phyloP scores from a whole-genome alignment of 2,329 filamentous ascomycete species.

The Botryotinia narcissicola region DNA sequence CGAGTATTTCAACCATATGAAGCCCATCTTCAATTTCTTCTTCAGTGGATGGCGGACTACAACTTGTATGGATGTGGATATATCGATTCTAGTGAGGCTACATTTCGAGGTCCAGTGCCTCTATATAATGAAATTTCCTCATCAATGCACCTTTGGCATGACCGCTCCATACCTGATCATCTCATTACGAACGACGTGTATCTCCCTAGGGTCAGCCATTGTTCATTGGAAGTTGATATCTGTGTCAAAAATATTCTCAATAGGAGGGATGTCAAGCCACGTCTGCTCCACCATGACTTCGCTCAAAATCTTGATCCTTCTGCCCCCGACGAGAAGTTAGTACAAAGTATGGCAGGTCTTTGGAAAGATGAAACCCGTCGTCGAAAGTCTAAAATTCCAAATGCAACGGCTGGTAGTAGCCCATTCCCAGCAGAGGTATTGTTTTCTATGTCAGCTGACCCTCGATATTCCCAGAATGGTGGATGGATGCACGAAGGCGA shows the following conservation, averaged over 20 bases:
- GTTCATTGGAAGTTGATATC: slow-evolving; percentile 85
- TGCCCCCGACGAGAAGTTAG: slow-evolving; percentile 70
- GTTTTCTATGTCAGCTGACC: slow-evolving; percentile 84
- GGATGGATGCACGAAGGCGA: slow-evolving; percentile 94
- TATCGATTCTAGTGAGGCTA: slow-evolving; percentile 67
- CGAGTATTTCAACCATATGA: slow-evolving; percentile 87
- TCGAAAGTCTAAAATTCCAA: slow-evolving; percentile 68
- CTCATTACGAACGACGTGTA: slow-evolving; percentile 59
- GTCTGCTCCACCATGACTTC: slow-evolving; percentile 86
- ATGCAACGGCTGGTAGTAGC: slow-evolving; percentile 62
- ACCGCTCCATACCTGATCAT: slow-evolving; percentile 61
- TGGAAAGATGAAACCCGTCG: slow-evolving; percentile 88
- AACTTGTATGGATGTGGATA: slow-evolving; percentile 94
- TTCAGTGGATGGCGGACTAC: slow-evolving; percentile 98
- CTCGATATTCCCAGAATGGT: slow-evolving; percentile 66
- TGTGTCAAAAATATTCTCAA: slow-evolving; percentile 87
- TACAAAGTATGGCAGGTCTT: slow-evolving; percentile 88
- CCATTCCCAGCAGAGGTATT: slow-evolving; percentile 80
- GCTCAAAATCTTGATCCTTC: slow-evolving; percentile 66
- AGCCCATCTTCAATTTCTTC: slow-evolving; percentile 84
- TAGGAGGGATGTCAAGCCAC: slow-evolving; percentile 67
- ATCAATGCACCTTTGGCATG: slow-evolving; percentile 74
- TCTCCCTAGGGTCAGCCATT: slow-evolving; percentile 80
- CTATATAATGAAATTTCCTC: slow-evolving; percentile 59
- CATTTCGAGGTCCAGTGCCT: slow-evolving; percentile 75